phyloP scores from a whole-genome alignment of 495 filamentous ascomycete genomes.

The Xylaria palmicola region DNA sequence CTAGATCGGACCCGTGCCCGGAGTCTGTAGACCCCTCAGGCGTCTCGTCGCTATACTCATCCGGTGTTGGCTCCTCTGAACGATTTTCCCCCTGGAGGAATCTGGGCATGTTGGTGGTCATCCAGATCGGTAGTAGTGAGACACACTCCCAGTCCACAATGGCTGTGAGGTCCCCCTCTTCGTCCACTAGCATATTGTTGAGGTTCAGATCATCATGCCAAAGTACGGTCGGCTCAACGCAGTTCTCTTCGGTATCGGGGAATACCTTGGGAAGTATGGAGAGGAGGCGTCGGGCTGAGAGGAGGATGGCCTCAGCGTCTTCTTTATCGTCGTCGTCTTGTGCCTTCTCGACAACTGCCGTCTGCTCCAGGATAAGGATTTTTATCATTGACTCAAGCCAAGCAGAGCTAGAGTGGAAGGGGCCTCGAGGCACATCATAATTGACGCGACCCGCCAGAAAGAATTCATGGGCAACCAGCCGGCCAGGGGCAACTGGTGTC shows the following conservation, averaged over 20 bases:
- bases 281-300: not conserved
- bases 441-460: not conserved
- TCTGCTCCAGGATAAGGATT: not conserved
- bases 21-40: not conserved
- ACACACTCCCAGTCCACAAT: constrained; percentile 55
- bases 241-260: constrained; percentile 10
- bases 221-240: constrained; percentile 40
- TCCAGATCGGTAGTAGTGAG: constrained; percentile 46
- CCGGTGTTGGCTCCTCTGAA: constrained; percentile 22
- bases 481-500: constrained; percentile 15
- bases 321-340: constrained; percentile 15
- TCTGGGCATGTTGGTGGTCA: constrained; percentile 42
- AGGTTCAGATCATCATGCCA: constrained; percentile 48
- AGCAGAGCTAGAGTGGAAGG: constrained; percentile 15
- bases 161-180: constrained; percentile 40
- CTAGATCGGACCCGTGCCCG: constrained; percentile 12
- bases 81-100: constrained; percentile 35
- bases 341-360: constrained; percentile 8
- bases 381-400: not conserved
- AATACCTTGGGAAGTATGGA: constrained; percentile 13
- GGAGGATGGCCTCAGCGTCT: constrained; percentile 14
- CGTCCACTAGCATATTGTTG: constrained; percentile 50
- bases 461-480: not conserved
- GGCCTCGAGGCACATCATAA: constrained; percentile 10
- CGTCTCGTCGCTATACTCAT: not conserved